Conservation (phyloP, 371 early-diverging fungal genomes). For the Rhizopus arrhizus region DNA sequence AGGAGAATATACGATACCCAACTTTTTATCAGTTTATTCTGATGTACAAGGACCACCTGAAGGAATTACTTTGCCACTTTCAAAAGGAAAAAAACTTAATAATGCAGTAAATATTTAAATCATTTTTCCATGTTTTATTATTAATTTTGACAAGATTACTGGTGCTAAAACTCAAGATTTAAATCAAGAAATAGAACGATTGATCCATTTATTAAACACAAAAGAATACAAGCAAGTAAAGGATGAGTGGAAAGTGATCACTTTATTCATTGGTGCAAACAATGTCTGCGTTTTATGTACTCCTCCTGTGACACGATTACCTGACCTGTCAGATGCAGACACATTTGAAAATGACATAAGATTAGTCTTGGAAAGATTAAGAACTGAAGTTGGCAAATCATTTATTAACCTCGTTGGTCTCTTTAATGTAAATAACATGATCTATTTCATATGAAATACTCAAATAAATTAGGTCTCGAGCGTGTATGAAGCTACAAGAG, state of each 20-base stretch:
- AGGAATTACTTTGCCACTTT: conserved; percentile 59
- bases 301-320: conserved; percentile 37
- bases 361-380: conserved; percentile 39
- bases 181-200: conserved; percentile 30
- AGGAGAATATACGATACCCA: conserved; percentile 59
- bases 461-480: conserved; percentile 43
- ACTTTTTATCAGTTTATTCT: conserved; percentile 56
- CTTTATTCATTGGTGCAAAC: conserved; percentile 72
- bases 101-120: conserved; percentile 54
- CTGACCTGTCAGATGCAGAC: conserved; percentile 50
- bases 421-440: conserved; percentile 50
- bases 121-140: too few species aligned
- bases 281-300: conserved; percentile 66
- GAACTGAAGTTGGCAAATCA: conserved; percentile 45
- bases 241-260: conserved; percentile 68
- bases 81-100: conserved; percentile 61
- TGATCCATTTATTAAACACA: conserved; percentile 24
- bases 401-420: conserved; percentile 64
- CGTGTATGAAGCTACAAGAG: conserved; percentile 62
- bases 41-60: conserved; percentile 49
- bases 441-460: background rate
- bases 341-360: conserved; percentile 52
- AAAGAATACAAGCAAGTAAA: conserved; percentile 28
- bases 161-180: conserved; percentile 54
- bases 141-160: conserved; percentile 43